These are phyloP conservation scores for Penicillium fuscoglaucum DNA, from an alignment of 2,329 filamentous ascomycete species.

Conservation along the genomic window DNA sequence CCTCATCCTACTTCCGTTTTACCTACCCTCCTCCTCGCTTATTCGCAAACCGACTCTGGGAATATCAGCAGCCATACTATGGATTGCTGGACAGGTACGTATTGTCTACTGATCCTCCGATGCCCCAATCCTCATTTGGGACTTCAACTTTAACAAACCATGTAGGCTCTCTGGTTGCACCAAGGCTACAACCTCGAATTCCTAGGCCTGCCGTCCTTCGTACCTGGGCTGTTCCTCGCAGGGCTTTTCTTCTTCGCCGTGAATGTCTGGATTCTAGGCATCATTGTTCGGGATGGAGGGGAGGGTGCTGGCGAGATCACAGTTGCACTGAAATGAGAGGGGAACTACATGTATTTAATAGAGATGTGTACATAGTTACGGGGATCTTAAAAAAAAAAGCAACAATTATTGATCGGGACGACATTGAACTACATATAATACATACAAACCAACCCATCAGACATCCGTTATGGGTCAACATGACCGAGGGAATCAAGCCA, in stretches of 20 bases:
- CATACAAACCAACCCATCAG: background rate
- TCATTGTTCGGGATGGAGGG: constrained; percentile 70
- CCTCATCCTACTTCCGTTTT: constrained; percentile 86
- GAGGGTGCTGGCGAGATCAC: background rate
- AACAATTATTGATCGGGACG: background rate
- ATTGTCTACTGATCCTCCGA: background rate
- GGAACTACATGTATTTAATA: background rate
- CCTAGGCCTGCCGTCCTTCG: constrained; percentile 76
- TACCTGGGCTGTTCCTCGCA: constrained; percentile 76
- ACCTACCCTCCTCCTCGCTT: constrained; percentile 78
- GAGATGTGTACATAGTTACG: background rate
- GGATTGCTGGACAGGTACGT: constrained; percentile 69
- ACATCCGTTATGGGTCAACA: background rate
- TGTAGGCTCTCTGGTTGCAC: constrained; percentile 67
- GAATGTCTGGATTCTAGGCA: constrained; percentile 83
- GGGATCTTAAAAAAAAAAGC: background rate
- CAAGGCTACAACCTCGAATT: constrained; percentile 77
- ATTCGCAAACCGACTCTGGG: constrained; percentile 63
- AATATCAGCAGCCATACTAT: constrained; percentile 64
- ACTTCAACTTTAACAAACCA: background rate
- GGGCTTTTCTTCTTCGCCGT: constrained; percentile 77
- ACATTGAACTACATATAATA: background rate
- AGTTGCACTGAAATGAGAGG: constrained; percentile 32
- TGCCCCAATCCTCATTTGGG: background rate
- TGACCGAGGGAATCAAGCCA: background rate